Evolutionary conservation across 1,284 basidiomycete genomes (phyloP).

Genomic region (Nidula niveotomentosa): DNA sequence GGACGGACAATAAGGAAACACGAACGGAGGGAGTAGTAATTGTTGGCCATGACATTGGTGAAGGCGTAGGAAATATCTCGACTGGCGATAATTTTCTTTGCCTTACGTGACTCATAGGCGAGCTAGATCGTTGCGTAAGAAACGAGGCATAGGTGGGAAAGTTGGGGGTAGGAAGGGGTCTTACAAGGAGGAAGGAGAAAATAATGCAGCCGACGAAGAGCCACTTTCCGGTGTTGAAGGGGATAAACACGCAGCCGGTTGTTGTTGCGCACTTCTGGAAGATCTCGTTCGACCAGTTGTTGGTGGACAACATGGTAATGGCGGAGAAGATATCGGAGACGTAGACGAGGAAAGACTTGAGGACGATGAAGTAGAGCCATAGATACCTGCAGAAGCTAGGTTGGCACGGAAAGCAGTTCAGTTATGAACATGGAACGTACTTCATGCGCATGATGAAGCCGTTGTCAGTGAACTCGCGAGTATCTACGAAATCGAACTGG

Average conservation of each 20-base stretch:
- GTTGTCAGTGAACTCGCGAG: conserved; percentile 88
- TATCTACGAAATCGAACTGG: conserved; percentile 97
- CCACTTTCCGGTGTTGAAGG: conserved; percentile 92
- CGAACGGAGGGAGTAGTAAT: conserved; percentile 91
- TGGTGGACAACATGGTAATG: conserved; percentile 93
- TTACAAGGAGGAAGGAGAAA: conserved; percentile 90
- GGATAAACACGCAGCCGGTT: conserved; percentile 81
- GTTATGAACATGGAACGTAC: conserved; percentile 41
- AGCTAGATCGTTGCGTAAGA: conserved; percentile 42
- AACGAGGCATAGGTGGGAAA: conserved; percentile 4
- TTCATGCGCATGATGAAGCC: conserved; percentile 85
- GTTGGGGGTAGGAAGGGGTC: conserved; percentile 21
- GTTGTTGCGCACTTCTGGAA: conserved; percentile 68
- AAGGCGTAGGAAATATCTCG: conserved; percentile 97
- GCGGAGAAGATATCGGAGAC: conserved; percentile 98
- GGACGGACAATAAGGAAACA: conserved; percentile 8
- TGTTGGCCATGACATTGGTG: conserved; percentile 96
- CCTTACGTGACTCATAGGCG: conserved; percentile 90
- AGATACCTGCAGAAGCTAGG: conserved; percentile 63
- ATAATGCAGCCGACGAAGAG: conserved; percentile 98
- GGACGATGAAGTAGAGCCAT: conserved; percentile 88
- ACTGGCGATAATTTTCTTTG: conserved; percentile 91
- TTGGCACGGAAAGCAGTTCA: neutral
- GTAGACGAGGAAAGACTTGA: conserved; percentile 96
- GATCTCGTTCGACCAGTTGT: conserved; percentile 89